A percentile compares a stretch with the other conserved stretches of the same genome.
These are phyloP conservation scores for Malus asiatica DNA, from an alignment of 306 rosid genomes.

Conservation along the genomic window DNA sequence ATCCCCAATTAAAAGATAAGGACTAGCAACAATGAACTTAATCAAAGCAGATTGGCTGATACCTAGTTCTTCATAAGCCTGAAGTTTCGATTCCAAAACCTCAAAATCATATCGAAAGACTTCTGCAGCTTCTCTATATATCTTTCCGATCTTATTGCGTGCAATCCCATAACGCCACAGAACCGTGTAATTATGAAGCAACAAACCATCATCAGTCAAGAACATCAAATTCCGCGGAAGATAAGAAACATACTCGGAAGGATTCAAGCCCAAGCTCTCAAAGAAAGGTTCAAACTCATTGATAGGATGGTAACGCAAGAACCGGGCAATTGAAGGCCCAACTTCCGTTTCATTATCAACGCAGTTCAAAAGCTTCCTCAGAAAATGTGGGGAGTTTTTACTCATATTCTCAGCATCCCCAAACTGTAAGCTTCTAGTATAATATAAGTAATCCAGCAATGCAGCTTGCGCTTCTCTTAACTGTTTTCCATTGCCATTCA, in stretches of 20 bases:
- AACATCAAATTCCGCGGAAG: conserved; percentile 55
- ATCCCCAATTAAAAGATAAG: conserved; percentile 60
- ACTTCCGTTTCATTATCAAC: conserved; percentile 16
- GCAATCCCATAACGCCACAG: conserved; percentile 58
- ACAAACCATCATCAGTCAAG: conserved; percentile 42
- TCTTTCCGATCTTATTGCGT: conserved; percentile 44
- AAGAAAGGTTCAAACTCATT: conserved; percentile 86
- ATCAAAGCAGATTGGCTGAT: conserved; percentile 19
- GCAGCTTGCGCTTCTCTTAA: conserved; percentile 59
- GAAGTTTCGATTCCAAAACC: conserved; percentile 50
- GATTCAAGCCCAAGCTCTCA: conserved; percentile 72
- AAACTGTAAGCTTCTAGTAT: conserved; percentile 55
- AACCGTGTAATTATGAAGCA: conserved; percentile 51
- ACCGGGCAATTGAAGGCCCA: conserved; percentile 31
- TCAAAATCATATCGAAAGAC: conserved; percentile 37
- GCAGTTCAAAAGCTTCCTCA: conserved; percentile 35
- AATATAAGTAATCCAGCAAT: conserved; percentile 64
- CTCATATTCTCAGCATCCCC: conserved; percentile 75
- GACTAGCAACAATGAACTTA: conserved; percentile 37
- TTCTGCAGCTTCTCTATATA: conserved; percentile 40
- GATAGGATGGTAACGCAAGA: conserved; percentile 64
- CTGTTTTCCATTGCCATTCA: not conserved
- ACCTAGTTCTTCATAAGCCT: conserved; percentile 48
- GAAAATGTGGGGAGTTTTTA: conserved; percentile 55
- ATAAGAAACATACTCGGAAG: conserved; percentile 47